Base-by-base conservation (phyloP, 2,329 filamentous ascomycete species). In the Cordyceps fumosorosea region DNA sequence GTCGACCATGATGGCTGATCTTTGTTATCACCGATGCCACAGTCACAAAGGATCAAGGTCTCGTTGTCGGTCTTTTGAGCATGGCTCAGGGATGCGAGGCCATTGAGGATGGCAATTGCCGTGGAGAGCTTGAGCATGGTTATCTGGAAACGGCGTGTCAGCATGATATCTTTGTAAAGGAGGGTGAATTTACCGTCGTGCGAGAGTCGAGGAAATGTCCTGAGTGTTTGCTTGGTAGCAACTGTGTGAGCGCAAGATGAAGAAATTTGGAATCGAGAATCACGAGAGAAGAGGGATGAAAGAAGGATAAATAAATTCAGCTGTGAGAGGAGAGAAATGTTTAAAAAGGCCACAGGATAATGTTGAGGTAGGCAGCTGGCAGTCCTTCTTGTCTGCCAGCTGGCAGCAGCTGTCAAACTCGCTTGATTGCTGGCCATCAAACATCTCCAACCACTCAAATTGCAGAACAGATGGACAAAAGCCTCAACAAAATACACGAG, bases 1-100 rank as follows among this genome's bases (percentile, higher is more conserved):
- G 76, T 78, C 7, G 76, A 78, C 76, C 76, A 78, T 40, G 68
- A 70, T 11, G 71, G 67, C 47, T 77, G 73, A 7, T 70, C 69
- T n/a, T 71, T 68, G 66, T 78, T 76, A 63, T 76, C 73, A 6
- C 76, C 76, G 60, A 77, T 77, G 34, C 76, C 76, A 60, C 76
- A 78, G 58, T 78, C 76, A 34, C 75, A 75, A 53, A 78, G 72
- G 45, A 78, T 69, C 45, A 78, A 73, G 18, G 77, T 71, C 64
- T 75, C 75, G 16, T 72, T 69, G 40, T 68, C 67, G 42, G 70
- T 67, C 59, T 68, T 67, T 57, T 74, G 67, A 53, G 67, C 69
- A 16, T 64, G 61, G 24, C 56, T 62, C 12, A 66, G 42, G 37
- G 63, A 42, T 54, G 53, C 45, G 60, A 57, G 42, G 56, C 54